Conservation (phyloP, 2,329 filamentous ascomycete genomes). For the Trichoderma polysporum region DNA sequence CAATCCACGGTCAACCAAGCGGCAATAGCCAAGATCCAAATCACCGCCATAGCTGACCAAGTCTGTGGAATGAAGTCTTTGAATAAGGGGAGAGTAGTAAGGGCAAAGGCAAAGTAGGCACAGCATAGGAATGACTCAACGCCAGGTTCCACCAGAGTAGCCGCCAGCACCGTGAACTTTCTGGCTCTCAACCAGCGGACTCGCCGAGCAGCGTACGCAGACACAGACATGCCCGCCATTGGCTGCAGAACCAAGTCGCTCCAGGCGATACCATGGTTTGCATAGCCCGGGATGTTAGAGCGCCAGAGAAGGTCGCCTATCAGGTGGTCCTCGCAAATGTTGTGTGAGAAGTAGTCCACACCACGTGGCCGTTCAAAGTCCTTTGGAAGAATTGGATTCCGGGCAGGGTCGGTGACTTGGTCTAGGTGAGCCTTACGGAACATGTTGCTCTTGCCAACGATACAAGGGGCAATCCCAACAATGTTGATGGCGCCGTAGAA, state of each 20-base stretch:
- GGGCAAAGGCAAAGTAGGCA: slow-evolving; percentile 72
- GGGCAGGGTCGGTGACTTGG: slow-evolving; percentile 58
- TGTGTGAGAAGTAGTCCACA: slow-evolving; percentile 89
- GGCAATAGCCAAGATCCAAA: slow-evolving; percentile 66
- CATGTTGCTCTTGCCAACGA: slow-evolving; percentile 98
- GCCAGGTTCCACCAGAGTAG: slow-evolving; percentile 88
- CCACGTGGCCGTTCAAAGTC: slow-evolving; percentile 55
- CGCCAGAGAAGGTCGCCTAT: slow-evolving; percentile 92
- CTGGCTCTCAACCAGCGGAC: slow-evolving; percentile 89
- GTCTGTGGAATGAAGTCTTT: slow-evolving; percentile 58
- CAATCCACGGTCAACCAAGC: slow-evolving; percentile 77
- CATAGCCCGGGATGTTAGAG: slow-evolving; percentile 60
- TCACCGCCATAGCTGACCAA: slow-evolving; percentile 63
- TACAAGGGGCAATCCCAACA: slow-evolving; percentile 84
- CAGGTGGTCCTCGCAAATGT: slow-evolving; percentile 96
- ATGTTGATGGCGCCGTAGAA: slow-evolving; percentile 98
- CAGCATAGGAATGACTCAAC: slow-evolving; percentile 87
- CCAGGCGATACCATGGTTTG: slow-evolving; percentile 79
- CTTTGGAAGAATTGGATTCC: slow-evolving; percentile 44
- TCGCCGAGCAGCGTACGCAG: slow-evolving; percentile 74
- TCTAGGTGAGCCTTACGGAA: slow-evolving; percentile 91
- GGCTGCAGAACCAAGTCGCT: slow-evolving; percentile 91
- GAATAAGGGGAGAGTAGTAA: slow-evolving; percentile 71
- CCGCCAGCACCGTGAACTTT: slow-evolving; percentile 88
- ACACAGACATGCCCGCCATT: slow-evolving; percentile 75